A percentile compares a stretch with the other conserved stretches of the same genome.
Conservation (phyloP, 2,329 filamentous ascomycete species). For the Phialophora tarda region DNA sequence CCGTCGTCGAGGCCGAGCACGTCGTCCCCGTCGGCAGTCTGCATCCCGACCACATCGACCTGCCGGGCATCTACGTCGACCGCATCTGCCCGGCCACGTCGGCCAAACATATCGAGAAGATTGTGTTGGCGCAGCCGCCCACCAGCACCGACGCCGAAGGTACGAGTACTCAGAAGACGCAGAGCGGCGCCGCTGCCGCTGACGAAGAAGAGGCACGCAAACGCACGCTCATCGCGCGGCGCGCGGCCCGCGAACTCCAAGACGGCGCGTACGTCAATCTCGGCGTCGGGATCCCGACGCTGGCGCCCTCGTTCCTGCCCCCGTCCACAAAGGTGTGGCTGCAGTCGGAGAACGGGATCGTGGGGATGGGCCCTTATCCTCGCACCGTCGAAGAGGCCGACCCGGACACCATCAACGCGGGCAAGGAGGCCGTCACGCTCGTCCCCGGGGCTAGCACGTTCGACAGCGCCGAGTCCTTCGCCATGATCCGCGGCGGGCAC, state of each 20-base stretch:
- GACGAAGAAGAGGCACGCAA: constrained; percentile 58
- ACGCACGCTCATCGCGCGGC: constrained; percentile 73
- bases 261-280: constrained; percentile 81
- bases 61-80: constrained; percentile 83
- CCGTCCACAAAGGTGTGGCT: constrained; percentile 75
- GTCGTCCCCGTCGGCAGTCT: constrained; percentile 78
- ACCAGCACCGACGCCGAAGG: not conserved
- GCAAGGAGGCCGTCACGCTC: constrained; percentile 85
- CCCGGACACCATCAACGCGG: constrained; percentile 81
- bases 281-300: constrained; percentile 80
- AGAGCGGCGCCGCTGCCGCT: not conserved
- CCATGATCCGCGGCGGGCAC: constrained; percentile 85
- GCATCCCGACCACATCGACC: constrained; percentile 73
- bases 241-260: constrained; percentile 80
- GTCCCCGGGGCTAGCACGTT: constrained; percentile 77
- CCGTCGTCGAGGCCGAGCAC: constrained; percentile 84
- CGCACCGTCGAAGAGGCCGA: constrained; percentile 72
- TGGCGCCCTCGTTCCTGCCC: constrained; percentile 77
- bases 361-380: constrained; percentile 83
- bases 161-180: not conserved
- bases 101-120: constrained; percentile 74
- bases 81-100: constrained; percentile 76
- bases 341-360: constrained; percentile 83
- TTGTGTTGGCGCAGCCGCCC: constrained; percentile 48
- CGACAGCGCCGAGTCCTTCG: constrained; percentile 80